Evolutionary conservation across 2,329 filamentous ascomycete genomes (phyloP), one percentile per base, ranked within the genome.

Genomic region (Aspergillus oerlinghausenensis): DNA sequence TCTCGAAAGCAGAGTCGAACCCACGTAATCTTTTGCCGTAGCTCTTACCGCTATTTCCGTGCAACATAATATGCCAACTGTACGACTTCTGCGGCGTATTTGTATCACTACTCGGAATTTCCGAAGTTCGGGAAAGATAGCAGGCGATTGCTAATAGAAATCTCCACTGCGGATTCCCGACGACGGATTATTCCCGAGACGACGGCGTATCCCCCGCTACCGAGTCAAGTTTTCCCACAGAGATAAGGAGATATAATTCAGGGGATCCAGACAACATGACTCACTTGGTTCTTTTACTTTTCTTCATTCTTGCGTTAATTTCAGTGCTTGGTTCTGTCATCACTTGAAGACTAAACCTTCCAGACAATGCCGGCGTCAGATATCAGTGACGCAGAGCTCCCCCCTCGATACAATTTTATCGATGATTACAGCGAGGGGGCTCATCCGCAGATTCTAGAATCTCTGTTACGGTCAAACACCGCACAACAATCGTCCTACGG

Each of bases 351-450:
- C n/a, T 8, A 21, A 11, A 19, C 21, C 43, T 14, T n/a, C 11
- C 11, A 7, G 32, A 50, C 4, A 17, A 56, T 53, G 48, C 54
- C 54, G 8, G 45, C 49, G 51, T 58, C 32, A 2, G 47, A 35
- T 50, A 35, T 49, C 7, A 47, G 21, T 25, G 56, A 55, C 2
- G 32, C 38, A 26, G 65, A 67, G 57, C 52, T 58, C 55, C 56
- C 62, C 23, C 60, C 61, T 58, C 65, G 60, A 55, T 81, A 80
- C 62, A 79, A 77, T 65, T 78, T 82, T 55, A 70, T 78, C 49
- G 79, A 82, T 60, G 79, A 82, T 60, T 82, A 82, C 63, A 79
- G 77, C 65, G 79, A 82, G 57, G 80, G 79, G 38, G 79, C 78
- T 0, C 80, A 82, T 57, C 79, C 80, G 4, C 70, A 73, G n/a